Percentiles rank a stretch among this genome's conserved stretches.
These are phyloP conservation scores for Thermomucor indicae-seudaticae DNA, from an alignment of 371 early-diverging fungal species.

Conservation along the genomic window DNA sequence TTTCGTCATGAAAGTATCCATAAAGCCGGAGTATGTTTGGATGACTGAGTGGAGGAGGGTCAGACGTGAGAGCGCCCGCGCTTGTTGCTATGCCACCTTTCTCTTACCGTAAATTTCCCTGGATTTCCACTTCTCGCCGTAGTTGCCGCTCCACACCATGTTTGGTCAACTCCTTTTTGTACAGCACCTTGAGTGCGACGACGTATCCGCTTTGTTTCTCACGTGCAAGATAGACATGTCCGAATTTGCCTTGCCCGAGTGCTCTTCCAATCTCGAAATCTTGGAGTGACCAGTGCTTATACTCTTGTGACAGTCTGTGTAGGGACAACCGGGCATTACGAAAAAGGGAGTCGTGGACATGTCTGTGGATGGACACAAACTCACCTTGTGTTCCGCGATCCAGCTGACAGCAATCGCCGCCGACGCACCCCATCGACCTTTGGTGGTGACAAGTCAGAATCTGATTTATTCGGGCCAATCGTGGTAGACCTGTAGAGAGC, in stretches of 20 bases:
- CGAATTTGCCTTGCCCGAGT: slow-evolving; percentile 97
- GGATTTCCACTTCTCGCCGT: slow-evolving; percentile 96
- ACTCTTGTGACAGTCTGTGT: slow-evolving; percentile 2
- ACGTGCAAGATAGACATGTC: slow-evolving; percentile 94
- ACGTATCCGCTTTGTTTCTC: slow-evolving; percentile 88
- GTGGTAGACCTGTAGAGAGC: no score
- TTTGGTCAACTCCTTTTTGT: slow-evolving; percentile 75
- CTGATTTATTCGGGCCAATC: no score
- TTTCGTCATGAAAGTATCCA: slow-evolving; percentile 95
- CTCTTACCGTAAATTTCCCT: slow-evolving; percentile 8
- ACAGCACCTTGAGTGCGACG: slow-evolving; percentile 90
- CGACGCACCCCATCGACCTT: no score
- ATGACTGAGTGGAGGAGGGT: slow-evolving; percentile 49
- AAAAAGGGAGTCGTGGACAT: no score
- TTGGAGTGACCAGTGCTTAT: slow-evolving; percentile 72
- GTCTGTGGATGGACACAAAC: no score
- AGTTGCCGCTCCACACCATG: slow-evolving; percentile 23
- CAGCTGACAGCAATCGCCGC: no score
- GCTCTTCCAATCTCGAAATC: slow-evolving; percentile 97
- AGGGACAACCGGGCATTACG: no score
- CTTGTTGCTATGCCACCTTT: not conserved
- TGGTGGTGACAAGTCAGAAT: no score
- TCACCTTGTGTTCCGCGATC: no score
- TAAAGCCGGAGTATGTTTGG: slow-evolving; percentile 91
- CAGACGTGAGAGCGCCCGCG: not conserved